These are phyloP conservation scores for Hirschfeldia incana DNA, from an alignment of 345 rosid species.

Conservation along the genomic window DNA sequence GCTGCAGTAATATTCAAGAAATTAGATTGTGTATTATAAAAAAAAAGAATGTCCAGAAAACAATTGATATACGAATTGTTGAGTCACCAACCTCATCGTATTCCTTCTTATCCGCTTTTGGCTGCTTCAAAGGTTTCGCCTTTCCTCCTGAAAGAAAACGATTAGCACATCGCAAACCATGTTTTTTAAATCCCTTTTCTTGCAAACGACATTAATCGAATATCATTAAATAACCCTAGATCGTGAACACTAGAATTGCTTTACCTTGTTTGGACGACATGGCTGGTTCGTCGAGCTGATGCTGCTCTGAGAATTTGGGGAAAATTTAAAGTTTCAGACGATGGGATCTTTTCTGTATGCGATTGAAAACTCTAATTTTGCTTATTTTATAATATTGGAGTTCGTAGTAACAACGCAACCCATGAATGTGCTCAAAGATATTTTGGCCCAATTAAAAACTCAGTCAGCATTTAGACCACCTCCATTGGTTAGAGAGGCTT, in stretches of 20 bases:
- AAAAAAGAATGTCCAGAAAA: neutral
- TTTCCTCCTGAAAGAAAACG: slow-evolving; percentile 55
- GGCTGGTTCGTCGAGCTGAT: neutral
- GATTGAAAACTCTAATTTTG: too few relatives aligned
- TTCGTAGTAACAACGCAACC: slow-evolving; percentile 35
- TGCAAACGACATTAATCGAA: neutral
- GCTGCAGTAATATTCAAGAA: slow-evolving; percentile 39
- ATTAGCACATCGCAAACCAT: neutral
- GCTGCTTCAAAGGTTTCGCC: slow-evolving; percentile 82
- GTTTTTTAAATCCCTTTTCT: too few relatives aligned
- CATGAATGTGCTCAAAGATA: slow-evolving; percentile 1
- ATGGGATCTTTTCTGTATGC: neutral
- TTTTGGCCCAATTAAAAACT: neutral
- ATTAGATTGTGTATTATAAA: neutral
- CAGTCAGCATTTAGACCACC: too few relatives aligned
- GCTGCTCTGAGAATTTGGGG: slow-evolving; percentile 16
- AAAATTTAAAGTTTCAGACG: slow-evolving; percentile 4
- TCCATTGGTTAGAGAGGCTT: too few relatives aligned
- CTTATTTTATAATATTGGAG: neutral
- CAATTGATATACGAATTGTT: neutral
- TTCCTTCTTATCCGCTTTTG: slow-evolving; percentile 64
- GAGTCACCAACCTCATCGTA: slow-evolving; percentile 50
- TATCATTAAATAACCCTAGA: neutral
- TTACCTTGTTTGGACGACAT: slow-evolving; percentile 42
- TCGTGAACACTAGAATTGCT: neutral